Conservation (phyloP, 257 asterid species). For the Solanum etuberosum region DNA sequence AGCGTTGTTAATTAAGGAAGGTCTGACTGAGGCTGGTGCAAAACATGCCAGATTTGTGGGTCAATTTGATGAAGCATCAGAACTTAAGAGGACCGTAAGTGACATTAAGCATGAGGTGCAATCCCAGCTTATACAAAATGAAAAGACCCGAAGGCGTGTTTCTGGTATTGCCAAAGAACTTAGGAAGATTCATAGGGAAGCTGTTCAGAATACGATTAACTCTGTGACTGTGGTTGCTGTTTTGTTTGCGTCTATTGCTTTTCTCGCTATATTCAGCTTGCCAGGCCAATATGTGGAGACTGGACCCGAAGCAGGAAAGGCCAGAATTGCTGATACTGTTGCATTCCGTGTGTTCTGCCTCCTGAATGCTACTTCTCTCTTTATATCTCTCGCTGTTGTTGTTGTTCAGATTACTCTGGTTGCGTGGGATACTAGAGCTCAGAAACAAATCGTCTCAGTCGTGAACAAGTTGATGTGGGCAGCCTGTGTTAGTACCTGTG, state of each 20-base stretch:
- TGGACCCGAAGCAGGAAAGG: conserved; percentile 56
- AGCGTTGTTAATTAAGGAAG: conserved; percentile 58
- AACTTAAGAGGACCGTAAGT: conserved; percentile 88
- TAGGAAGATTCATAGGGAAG: conserved; percentile 88
- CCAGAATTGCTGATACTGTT: conserved; percentile 27
- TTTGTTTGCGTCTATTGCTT: conserved; percentile 88
- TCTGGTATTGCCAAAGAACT: conserved; percentile 95
- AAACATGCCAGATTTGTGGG: conserved; percentile 62
- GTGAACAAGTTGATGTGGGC: conserved; percentile 99
- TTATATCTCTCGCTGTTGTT: conserved; percentile 84
- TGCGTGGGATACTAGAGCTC: conserved; percentile 90
- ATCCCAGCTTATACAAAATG: conserved; percentile 82
- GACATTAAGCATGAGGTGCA: conserved; percentile 94
- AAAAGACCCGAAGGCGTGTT: conserved; percentile 80
- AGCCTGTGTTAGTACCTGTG: conserved; percentile 86
- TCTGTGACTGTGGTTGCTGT: conserved; percentile 91
- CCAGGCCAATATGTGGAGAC: conserved; percentile 53
- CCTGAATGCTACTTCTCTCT: conserved; percentile 70
- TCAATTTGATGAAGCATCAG: conserved; percentile 60
- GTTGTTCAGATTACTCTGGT: conserved; percentile 89
- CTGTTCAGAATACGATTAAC: conserved; percentile 83
- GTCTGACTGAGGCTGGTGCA: conserved; percentile 76
- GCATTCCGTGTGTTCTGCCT: conserved; percentile 83
- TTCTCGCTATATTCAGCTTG: conserved; percentile 77
- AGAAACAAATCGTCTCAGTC: conserved; percentile 69